Base-by-base conservation (phyloP, 2,329 filamentous ascomycete species). In the Lasiodiplodia citricola region DNA sequence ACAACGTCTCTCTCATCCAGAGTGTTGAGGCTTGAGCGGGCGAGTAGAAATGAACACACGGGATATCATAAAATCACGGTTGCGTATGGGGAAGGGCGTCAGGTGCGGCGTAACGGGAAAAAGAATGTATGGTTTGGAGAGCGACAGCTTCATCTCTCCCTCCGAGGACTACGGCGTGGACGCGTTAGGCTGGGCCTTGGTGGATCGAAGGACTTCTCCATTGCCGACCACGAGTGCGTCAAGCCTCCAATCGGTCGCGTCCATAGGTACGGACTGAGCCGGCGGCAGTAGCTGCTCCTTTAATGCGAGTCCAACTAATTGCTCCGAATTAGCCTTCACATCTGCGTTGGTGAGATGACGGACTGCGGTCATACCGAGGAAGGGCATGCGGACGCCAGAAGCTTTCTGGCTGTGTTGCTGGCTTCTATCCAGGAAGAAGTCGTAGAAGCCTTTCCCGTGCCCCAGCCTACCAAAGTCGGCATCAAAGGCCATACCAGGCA, bases 401-500 rank as follows among this genome's bases (percentile, higher is more conserved):
- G 66, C 57, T 70, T 65, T 56, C 74, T 73, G 74, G 80, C 79
- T 78, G 72, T 74, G 75, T 72, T 80, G 79, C 80, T 86, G 78
- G 86, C 94, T 97, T 73, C 91, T 88, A 75, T 91, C 88, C 77
- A 99, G 82, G 80, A 97, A 99, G 79, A 90, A 92, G 83, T 99
- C 96, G 84, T 99, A 99, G 82, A 97, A 99, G 38, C 96, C 96
- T 80, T 93, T 97, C 68, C 96, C 96, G 80, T 99, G 96, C 51
- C 96, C 96, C 23, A 98, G 86, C 74, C 96, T 87, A 73, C 91
- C 88, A 70, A 96, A 87, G 14, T 82, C 83, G 3, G 84, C 84
- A 78, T 97, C 94, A 80, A 99, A 99, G 3, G 93, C 95, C 75
- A 99, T 92, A 14, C 94, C 96, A 0, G 96, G 96, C 85, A 98